Percentiles rank a stretch among this genome's conserved stretches.
phyloP scores from a whole-genome alignment of 176 grass and related monocot species.

The Musa beccarii region DNA sequence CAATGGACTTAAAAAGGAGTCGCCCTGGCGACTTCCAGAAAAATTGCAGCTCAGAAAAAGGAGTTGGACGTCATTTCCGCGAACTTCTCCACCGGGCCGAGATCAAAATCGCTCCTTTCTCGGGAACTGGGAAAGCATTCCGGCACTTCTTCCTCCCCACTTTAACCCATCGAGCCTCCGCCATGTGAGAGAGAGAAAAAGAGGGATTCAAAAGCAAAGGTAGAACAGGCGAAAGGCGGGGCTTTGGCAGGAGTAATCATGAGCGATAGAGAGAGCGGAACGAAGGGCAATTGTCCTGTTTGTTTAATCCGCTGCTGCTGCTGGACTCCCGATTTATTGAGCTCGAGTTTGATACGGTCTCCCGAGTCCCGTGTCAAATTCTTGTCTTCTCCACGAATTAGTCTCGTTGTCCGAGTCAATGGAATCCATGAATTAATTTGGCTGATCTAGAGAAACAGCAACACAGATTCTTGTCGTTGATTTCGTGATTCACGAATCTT shows the following conservation, averaged over 20 bases:
- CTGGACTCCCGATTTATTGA: neutral
- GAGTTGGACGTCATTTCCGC: neutral
- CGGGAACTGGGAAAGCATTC: slow-evolving; percentile 7
- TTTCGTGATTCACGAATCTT: too few species aligned
- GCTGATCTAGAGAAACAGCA: too few species aligned
- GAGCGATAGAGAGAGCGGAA: neutral
- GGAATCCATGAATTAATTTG: too few species aligned
- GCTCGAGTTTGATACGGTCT: too few species aligned
- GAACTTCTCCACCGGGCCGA: neutral
- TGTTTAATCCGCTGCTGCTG: neutral
- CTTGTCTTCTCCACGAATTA: too few species aligned
- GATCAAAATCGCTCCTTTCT: slow-evolving; percentile 1
- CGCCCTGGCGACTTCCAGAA: neutral
- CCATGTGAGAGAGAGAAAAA: neutral
- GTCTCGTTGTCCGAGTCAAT: too few species aligned
- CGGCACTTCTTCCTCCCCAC: neutral
- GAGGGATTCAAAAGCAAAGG: neutral
- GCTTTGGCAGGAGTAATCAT: neutral
- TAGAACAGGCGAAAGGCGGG: neutral
- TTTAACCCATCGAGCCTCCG: neutral
- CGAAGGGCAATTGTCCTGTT: neutral
- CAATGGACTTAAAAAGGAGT: neutral
- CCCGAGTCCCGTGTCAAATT: too few species aligned
- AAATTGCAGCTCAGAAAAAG: neutral
- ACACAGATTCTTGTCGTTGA: too few species aligned